phyloP scores from a whole-genome alignment of 495 filamentous ascomycete genomes.

The Aspergillus indologenus region DNA sequence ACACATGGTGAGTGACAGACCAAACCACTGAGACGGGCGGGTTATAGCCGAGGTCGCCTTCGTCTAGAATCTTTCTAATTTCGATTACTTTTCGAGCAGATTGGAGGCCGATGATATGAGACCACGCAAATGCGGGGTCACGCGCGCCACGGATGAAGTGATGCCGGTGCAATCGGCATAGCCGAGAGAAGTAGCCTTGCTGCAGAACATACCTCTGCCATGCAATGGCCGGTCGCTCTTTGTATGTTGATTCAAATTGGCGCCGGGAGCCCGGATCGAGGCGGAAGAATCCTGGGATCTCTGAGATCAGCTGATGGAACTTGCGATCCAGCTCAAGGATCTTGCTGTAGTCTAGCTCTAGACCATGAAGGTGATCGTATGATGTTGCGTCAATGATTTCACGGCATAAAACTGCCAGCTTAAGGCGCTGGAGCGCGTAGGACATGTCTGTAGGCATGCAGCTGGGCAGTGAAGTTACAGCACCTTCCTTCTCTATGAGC shows the following conservation, averaged over 20 bases:
- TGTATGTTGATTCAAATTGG: constrained; percentile 33
- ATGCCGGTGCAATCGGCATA: constrained; percentile 43
- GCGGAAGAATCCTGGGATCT: constrained; percentile 34
- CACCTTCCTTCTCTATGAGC: constrained; percentile 10
- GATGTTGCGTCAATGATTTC: constrained; percentile 39
- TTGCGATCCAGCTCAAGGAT: constrained; percentile 37
- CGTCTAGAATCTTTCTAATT: constrained; percentile 39
- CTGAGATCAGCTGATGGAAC: constrained; percentile 26
- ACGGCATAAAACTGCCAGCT: constrained; percentile 39
- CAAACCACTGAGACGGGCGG: constrained; percentile 32
- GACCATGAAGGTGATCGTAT: constrained; percentile 26
- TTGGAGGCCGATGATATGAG: constrained; percentile 39
- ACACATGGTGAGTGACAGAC: constrained; percentile 44
- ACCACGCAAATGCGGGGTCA: constrained; percentile 44
- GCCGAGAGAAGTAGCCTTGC: constrained; percentile 40
- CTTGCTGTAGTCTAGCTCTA: constrained; percentile 34
- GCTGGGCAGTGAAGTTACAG: constrained; percentile 6
- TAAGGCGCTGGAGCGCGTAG: constrained; percentile 41
- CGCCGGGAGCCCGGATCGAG: constrained; percentile 33
- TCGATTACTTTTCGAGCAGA: constrained; percentile 45
- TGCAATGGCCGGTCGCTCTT: constrained; percentile 34
- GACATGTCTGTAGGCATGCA: constrained; percentile 41
- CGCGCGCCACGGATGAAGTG: constrained; percentile 40
- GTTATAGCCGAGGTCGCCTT: constrained; percentile 26
- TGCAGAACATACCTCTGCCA: constrained; percentile 41